Base-by-base conservation (phyloP, 2,329 filamentous ascomycete species). In the Aspergillus puulaauensis region DNA sequence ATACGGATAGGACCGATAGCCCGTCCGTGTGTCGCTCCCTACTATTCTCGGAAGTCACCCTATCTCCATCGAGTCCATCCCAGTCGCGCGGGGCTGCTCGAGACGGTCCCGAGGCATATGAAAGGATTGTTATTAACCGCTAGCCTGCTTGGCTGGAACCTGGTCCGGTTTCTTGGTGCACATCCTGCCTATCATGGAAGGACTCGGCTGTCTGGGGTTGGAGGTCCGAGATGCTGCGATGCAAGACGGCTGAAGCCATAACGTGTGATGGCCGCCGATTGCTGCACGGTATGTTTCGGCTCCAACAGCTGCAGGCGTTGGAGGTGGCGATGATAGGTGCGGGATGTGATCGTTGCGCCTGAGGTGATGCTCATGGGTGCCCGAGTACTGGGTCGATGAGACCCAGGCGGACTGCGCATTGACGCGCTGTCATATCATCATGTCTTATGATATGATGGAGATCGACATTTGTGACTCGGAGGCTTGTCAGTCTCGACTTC, bases 11-110 rank as follows among this genome's bases (percentile, higher is more conserved):
- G 17, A 35, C 45, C n/a, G 35, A 27, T 24, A 23, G 23, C 9
- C 49, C 40, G 21, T 46, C 44, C 49, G 49, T 12, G 49, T 52
- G 58, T 54, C 51, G 50, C 54, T 57, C 53, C 54, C 50, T 57
- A 51, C 57, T 49, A 15, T 23, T 54, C 54, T 49, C 23, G 49
- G 54, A 57, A 40, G 6, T 15, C 12, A n/a, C 33, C 31, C 37
- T 5, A 33, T 40, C 17, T n/a, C 33, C 12, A 37, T 37, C 5
- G 35, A 37, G 35, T 37, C 35, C 35, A 37, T 24, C 52, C 54
- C 54, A 51, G 50, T 47, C 24, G 12, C 14, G n/a, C n/a, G 24
- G 44, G 35, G 47, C 43, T 44, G 27, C 53, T 45, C 37, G 21
- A 57, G 44, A 39, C 27, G 46, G 24, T 57, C 43, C 41, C 31